Evolutionary conservation across 805 yeast species (phyloP), one percentile per base, ranked within the genome.

Genomic region (Metschnikowia henanensis): DNA sequence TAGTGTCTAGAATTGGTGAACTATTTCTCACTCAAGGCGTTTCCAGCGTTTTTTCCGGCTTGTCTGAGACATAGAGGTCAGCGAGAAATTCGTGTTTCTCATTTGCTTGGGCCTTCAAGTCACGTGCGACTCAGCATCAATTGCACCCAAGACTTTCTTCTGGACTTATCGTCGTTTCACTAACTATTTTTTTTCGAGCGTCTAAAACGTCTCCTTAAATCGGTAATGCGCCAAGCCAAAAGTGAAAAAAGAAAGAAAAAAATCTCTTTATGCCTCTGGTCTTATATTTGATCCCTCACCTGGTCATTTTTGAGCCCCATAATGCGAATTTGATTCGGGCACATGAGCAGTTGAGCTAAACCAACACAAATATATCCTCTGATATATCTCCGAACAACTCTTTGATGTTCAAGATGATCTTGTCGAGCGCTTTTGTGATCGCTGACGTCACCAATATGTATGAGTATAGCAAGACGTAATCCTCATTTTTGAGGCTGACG

Each of bases 401-500:
- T 22, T 79, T 80, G 30, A 87, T 72, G 17, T 74, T 62, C 1
- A 62, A 66, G 35, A 83, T 73, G 28, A 88, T 75, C 34, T 66
- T 73, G 46, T 81, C 80, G 51, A 87, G 64, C 57, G 85, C 89
- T 32, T 78, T 77, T 4, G 84, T 74, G 33, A 87, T 79, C 2
- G 83, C 77, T 30, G 83, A 70, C 0, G 91, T 81, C 18, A 85
- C 91, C 59, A 87, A 69, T 36, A 83, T 75, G 60, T 87, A 87
- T 0, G 91, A 79, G 57, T 87, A 88, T 38, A 87, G 72, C 53
- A 87, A 64, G 17, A 87, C 88, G 58, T 85, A 87, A 53, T 87
- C 95, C 48, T 84, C 86, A 55, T 84, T 84, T 9, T 75, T 66
- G 32, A 81, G 58, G 16, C 57, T 49, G 32, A 66, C 60, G 6